Base-by-base conservation (phyloP, 768 basidiomycete species). In the Agrocybe chaxingu region DNA sequence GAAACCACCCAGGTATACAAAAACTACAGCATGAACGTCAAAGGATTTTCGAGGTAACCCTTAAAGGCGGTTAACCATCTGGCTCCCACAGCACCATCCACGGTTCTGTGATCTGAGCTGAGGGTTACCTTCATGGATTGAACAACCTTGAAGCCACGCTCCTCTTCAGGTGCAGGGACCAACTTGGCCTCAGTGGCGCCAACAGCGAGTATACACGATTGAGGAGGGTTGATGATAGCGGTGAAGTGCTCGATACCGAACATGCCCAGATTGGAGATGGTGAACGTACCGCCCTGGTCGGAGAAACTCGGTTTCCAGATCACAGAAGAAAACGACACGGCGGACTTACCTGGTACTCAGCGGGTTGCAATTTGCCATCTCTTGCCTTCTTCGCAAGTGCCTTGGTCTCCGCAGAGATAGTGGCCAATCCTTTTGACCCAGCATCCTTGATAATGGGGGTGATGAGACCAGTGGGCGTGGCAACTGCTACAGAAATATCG, bases 261-360 rank as follows among this genome's bases (percentile, higher is more conserved):
- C 97, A 99, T 99, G 71, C 97, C 97, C 49, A 99, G 79, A 75
- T 99, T 99, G 52, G 97, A 99, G 67, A 99, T 92, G 39, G 97
- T 98, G 75, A 99, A 98, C 9, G 95, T 91, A 43, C 97, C 97
- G 48, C 97, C 97, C 89, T 93, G 16, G 43, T 42, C 11, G 42
- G 29, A 42, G 12, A 40, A 47, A 42, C 31, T 31, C 16, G 40
- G 7, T 50, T 24, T n/a, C 13, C 13, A 16, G n/a, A 37, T 34
- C 2, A 36, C 33, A 7, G 8, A 45, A 8, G 11, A 38, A 30
- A 32, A 16, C 64, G 63, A 44, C 4, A 34, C 32, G 24, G 1
- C 47, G 19, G 7, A 36, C 54, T 52, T 57, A 88, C 91, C 85
- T 99, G 96, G 76, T 98, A 99, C 69, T 99, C 96, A 48, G 87